Base-by-base conservation (phyloP, 106 monocot species). In the Allium cepa region DNA sequence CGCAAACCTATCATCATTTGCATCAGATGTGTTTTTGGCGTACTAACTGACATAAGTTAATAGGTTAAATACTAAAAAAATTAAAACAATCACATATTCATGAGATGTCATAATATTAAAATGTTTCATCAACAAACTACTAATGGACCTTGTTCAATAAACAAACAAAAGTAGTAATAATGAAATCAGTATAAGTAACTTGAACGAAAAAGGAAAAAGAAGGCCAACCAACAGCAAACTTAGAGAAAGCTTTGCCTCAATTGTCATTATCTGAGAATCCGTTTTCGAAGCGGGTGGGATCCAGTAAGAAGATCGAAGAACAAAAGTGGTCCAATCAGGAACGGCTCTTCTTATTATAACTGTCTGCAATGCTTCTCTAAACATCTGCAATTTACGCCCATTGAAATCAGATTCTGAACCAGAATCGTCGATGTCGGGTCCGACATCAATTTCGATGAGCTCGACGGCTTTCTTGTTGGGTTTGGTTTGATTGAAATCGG, bases 281-380 rank as follows among this genome's bases (percentile, higher is more conserved):
- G n/a, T 15, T 45, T 64, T 64, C 64, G 8, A 4, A 47, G 64
- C 47, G 17, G 81, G 81, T 28, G 85, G 85, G 63, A 81, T 73
- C 78, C 71, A 81, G 70, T 72, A 78, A 46, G 81, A 81, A 18
- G 78, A 68, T 17, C 85, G 77, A 6, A 80, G 85, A 59, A 78
- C 58, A 68, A 81, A 78, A 10, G 81, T 80, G 36, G 78, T 48
- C 85, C 85, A 85, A 14, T 74, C 78, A 22, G 85, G 85, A 13
- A 77, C 81, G 15, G 72, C 70, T 66, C 67, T 57, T 15, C 71
- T 55, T 9, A 78, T 67, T 47, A 85, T 47, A 17, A 85, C 52
- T 17, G 60, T 68, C 45, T 78, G 85, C 61, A 85, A 75, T 14
- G 81, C 81, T 17, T 81, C 81, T 64, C 78, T 76, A 8, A 89